Percentiles rank a stretch among this genome's conserved stretches.
Conservation (phyloP, 305 asterid genomes). For the Fraxinus sp. region DNA sequence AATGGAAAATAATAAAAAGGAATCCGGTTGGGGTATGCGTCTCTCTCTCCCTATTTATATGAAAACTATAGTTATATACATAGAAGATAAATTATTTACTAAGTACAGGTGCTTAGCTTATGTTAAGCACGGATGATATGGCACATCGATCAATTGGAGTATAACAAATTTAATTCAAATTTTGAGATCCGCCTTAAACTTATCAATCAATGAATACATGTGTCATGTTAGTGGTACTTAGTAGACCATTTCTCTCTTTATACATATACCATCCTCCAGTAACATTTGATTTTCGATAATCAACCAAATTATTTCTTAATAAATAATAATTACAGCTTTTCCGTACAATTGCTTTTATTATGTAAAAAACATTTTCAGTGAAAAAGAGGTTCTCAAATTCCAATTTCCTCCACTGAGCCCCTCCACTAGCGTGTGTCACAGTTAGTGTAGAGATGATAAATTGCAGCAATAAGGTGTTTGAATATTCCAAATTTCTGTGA, state of each 20-base stretch:
- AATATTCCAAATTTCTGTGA: neutral
- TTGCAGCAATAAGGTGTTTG: neutral
- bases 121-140: neutral
- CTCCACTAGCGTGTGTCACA: neutral
- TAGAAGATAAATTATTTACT: neutral
- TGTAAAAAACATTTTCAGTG: neutral
- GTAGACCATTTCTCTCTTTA: neutral
- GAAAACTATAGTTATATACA: neutral
- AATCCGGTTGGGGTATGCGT: neutral
- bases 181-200: neutral
- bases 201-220: neutral
- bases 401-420: neutral
- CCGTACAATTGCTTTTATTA: neutral
- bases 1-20: neutral
- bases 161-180: neutral
- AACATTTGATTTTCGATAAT: neutral
- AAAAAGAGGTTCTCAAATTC: neutral
- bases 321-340: neutral
- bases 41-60: neutral
- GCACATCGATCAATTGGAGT: neutral
- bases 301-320: neutral
- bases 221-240: neutral
- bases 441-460: neutral
- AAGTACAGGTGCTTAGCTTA: neutral
- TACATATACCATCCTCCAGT: neutral